Evolutionary conservation across 2,329 filamentous ascomycete genomes (phyloP), one percentile per base, ranked within the genome.

Genomic region (Nemania abortiva): DNA sequence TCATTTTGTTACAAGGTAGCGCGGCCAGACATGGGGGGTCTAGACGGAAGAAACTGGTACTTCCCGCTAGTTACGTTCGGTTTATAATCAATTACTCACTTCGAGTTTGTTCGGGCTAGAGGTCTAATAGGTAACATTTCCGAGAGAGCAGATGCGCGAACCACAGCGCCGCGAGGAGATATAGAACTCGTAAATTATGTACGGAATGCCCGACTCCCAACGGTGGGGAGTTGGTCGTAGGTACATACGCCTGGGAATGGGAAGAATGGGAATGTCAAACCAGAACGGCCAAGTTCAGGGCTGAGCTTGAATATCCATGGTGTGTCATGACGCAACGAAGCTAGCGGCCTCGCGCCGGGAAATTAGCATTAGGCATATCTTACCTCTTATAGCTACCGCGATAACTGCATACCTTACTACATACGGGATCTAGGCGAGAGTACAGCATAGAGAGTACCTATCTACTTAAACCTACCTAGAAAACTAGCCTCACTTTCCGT

Each of bases 301-400:
- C 61, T 58, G 42, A 57, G 27, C 57, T 61, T 52, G 29, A 65
- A 61, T 24, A 68, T 62, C 34, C 18, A 31, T 62, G 39, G 37
- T 52, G 53, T 54, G 53, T 54, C 22, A 56, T 68, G 54, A 63
- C 65, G 53, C 63, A 63, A 63, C 45, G 42, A 63, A 63, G 56
- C 65, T 62, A 63, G 13, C 20, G 22, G 24, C 11, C 34, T 62
- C 31, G 22, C 13, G 20, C 50, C 54, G 45, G 29, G 45, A 63
- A 62, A 57, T 37, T 18, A n/a, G 31, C 18, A 27, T n/a, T 39
- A 7, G 39, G 39, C 15, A 58, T 63, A 18, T 37, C 20, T 47
- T 34, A 34, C 34, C 10, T 66, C 18, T 31, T 63, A 42, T 37
- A 56, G 20, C 24, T 58, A 42, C 53, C 15, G 45, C 24, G 29